Base-by-base conservation (phyloP, 352 stramenopile species). In the Lagenidium giganteum region DNA sequence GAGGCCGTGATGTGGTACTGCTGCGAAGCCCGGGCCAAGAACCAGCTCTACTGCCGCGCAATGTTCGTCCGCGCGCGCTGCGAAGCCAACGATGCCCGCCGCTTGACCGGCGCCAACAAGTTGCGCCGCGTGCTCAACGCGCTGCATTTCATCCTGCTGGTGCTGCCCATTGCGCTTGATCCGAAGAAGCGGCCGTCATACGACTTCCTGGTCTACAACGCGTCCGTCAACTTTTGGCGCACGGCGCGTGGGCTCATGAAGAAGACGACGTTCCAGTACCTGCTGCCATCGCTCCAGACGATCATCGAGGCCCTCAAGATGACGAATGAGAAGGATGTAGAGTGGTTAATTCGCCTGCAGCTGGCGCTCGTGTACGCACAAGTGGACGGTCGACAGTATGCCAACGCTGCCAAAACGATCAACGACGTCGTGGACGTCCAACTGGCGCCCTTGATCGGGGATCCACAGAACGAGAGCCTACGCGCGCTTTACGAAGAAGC, bases 161-260 rank as follows among this genome's bases (percentile, higher is more conserved):
- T 89, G 21, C 36, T 95, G 3, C 67, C 81, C 1, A 72, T 96
- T 18, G 83, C 83, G 14, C 70, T 61, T 2, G 66, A 89, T 17
- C 46, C 58, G 1, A 62, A 51, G 14, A 80, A 81, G 6, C 72
- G 82, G 1, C 72, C 75, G 9, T 51, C 57, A 9, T 96, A 97
- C 62, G 73, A 94, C 40, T 96, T 96, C 47, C 67, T 97, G 13
- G 68, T 96, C 40, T 96, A 96, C 79, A 97, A 97, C 42, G 81
- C 81, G 9, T 95, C 80, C 0, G 70, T 96, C 9, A 70, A 73
- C 22, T 93, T 90, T 41, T 96, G 87, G 87, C 76, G 79, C 16
- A 72, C 96, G 36, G 67, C 81, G 34, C 64, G 86, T 4, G 71
- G 83, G 42, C 61, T 95, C 21, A 90, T 97, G 68, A 92, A 93